A percentile compares a stretch with the other conserved stretches of the same genome.
phyloP scores from a whole-genome alignment of 345 rosid species.

The Euphorbia lathyris region DNA sequence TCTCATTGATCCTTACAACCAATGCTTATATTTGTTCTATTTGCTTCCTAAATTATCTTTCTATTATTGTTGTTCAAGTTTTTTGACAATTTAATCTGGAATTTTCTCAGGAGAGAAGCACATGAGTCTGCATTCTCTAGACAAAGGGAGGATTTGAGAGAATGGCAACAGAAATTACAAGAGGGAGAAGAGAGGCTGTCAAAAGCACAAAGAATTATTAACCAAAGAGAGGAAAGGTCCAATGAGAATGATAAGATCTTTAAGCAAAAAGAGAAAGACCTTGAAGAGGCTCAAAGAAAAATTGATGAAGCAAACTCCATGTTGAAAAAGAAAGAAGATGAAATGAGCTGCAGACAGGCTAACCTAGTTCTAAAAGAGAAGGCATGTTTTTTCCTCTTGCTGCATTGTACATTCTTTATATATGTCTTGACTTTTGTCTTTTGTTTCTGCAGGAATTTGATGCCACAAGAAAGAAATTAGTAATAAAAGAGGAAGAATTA shows the following conservation, averaged over 20 bases:
- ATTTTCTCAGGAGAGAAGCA: constrained; percentile 60
- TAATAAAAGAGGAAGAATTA: constrained; percentile 62
- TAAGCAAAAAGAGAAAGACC: constrained; percentile 72
- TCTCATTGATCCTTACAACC: constrained; percentile 21
- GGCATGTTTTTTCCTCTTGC: constrained; percentile 37
- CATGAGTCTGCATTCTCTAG: constrained; percentile 60
- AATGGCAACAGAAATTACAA: constrained; percentile 84
- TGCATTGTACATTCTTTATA: not conserved
- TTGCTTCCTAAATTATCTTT: not conserved
- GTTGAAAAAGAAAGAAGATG: constrained; percentile 69
- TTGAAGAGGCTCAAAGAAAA: constrained; percentile 73
- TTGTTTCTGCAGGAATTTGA: constrained; percentile 53
- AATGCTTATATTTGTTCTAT: not conserved
- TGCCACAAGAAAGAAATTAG: constrained; percentile 51
- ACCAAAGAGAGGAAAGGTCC: constrained; percentile 92
- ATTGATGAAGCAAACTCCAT: constrained; percentile 56
- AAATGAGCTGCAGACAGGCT: constrained; percentile 56
- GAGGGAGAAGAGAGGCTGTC: constrained; percentile 89
- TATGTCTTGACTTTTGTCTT: not conserved
- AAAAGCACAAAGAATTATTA: constrained; percentile 54
- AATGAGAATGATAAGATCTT: constrained; percentile 65
- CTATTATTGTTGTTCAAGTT: no score
- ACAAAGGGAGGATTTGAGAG: constrained; percentile 92
- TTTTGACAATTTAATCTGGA: constrained; percentile 7
- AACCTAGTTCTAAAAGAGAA: constrained; percentile 57